Evolutionary conservation across 1,284 basidiomycete species (phyloP).

Genomic region (Apiotrichum sp.): DNA sequence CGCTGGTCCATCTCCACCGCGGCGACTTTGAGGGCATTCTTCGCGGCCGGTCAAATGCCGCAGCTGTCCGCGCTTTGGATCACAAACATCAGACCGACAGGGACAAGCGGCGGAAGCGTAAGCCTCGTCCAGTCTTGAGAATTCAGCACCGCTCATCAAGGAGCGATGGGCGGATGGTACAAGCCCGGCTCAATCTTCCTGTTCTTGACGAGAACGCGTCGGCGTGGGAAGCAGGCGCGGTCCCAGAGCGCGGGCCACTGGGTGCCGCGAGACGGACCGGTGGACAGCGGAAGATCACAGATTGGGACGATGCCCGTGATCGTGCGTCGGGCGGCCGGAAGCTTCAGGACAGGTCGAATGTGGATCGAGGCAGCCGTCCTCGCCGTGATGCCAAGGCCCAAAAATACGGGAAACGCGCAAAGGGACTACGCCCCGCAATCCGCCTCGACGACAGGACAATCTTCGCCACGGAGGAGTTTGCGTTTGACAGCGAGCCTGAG

Average conservation of each 20-base stretch:
- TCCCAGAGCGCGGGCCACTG: neutral
- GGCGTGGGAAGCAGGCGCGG: neutral
- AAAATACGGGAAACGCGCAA: neutral
- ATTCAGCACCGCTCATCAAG: neutral
- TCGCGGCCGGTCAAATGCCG: conserved; percentile 9
- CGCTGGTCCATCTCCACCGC: conserved; percentile 31
- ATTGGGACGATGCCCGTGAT: neutral
- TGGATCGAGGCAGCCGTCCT: neutral
- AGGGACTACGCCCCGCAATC: conserved; percentile 29
- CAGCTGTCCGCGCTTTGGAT: neutral
- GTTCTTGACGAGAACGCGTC: conserved; percentile 5
- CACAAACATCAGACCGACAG: neutral
- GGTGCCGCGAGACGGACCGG: neutral
- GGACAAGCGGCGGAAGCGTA: conserved; percentile 1
- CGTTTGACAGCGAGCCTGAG: conserved; percentile 23
- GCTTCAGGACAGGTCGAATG: too few relatives aligned
- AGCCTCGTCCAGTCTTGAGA: conserved; percentile 23
- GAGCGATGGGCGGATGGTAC: conserved; percentile 9
- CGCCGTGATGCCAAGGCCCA: neutral
- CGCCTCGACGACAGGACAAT: conserved; percentile 37
- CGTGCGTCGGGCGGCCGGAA: too few relatives aligned
- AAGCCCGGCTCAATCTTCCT: conserved; percentile 34
- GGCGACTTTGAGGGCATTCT: conserved; percentile 42
- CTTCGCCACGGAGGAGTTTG: conserved; percentile 38
- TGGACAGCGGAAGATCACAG: neutral